Base-by-base conservation (phyloP, 352 stramenopile species). In the Peronospora belbahrii region DNA sequence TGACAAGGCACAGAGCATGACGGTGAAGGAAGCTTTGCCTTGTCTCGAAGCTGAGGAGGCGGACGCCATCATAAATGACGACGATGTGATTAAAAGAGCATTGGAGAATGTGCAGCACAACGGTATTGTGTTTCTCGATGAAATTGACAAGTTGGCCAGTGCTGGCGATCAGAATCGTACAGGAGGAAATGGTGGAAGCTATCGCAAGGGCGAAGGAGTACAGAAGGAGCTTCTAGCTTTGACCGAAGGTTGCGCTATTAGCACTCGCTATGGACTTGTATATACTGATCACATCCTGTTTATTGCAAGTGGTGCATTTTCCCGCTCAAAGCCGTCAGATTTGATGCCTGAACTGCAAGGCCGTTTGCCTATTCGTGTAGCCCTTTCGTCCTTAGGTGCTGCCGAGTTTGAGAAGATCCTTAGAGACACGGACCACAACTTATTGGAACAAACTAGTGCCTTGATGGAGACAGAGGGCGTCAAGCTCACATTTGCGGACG, bases 271-370 rank as follows among this genome's bases (percentile, higher is more conserved):
- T 37, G 68, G 67, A 6, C 62, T 98, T 55, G 83, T 99, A 18
- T 97, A 98, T 70, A 99, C 97, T 42, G 94, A 99, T 73, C 97
- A 98, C 69, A 98, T 99, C 44, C 65, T 99, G 14, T 99, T 99
- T 59, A 97, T 99, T 64, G 93, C 88, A 5, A 87, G 76, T 30
- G 79, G 96, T 33, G 95, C 96, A 15, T 99, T 99, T 64, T 92
- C 98, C 73, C 70, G 85, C 18, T 96, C 94, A 43, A 98, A 98
- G 67, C 95, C 96, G 27, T 97, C 89, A 30, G 96, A 99, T 57
- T 75, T 99, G 53, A 88, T 99, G 54, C 89, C 96, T 4, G 96
- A 99, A 62, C 60, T 99, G 13, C 96, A 99, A 62, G 97, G 97
- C 19, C 84, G 96, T 11, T 78, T 99, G 38, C 97, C 97, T 0